phyloP scores from a whole-genome alignment of 495 filamentous ascomycete species.

The Aspergillus haitiensis region DNA sequence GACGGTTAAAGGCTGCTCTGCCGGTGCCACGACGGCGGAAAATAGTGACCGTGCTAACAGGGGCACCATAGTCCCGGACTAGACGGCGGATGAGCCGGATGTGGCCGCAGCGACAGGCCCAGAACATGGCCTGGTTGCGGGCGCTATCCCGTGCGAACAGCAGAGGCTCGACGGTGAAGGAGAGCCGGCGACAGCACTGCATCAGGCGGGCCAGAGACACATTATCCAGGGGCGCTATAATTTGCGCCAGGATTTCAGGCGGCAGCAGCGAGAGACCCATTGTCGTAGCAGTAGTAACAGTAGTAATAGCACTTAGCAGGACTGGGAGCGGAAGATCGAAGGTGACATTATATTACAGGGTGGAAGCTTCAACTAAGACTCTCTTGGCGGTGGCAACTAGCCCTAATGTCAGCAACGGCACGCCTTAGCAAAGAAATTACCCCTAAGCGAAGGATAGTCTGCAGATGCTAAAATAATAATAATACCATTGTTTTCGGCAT shows the following conservation, averaged over 20 bases:
- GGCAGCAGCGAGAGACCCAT: background rate
- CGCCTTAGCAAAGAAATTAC: too few species aligned
- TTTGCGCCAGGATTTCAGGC: background rate
- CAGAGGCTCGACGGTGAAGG: background rate
- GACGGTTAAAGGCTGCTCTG: background rate
- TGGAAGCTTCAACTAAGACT: too few species aligned
- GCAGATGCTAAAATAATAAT: too few species aligned
- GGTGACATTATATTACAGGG: too few species aligned
- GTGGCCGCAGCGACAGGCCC: background rate
- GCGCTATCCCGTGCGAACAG: background rate
- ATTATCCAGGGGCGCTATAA: background rate
- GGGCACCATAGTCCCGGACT: background rate
- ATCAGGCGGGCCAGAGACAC: background rate
- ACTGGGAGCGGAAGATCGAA: too few species aligned
- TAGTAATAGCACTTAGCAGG: too few species aligned
- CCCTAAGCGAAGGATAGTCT: too few species aligned
- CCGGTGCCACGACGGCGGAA: background rate
- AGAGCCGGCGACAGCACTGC: background rate
- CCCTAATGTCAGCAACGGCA: too few species aligned
- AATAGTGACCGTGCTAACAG: background rate
- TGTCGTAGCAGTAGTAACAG: too few species aligned
- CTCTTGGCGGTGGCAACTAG: too few species aligned
- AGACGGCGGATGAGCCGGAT: background rate
- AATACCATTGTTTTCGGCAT: too few species aligned
- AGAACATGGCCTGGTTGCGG: conserved; percentile 3